phyloP scores from a whole-genome alignment of 352 stramenopile genomes.

The Phytophthora hibernalis region DNA sequence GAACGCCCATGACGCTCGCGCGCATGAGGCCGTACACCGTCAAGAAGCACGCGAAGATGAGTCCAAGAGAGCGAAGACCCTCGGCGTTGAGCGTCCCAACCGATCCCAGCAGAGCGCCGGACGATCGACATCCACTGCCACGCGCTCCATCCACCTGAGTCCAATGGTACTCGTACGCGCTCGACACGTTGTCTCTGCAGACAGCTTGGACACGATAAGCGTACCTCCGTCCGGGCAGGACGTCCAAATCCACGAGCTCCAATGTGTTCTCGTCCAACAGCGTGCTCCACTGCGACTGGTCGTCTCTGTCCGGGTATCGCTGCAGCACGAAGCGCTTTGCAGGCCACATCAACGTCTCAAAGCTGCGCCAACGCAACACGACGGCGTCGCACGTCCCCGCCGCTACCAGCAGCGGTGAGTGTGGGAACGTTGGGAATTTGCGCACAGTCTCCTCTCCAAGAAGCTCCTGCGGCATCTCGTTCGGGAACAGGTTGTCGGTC shows the following conservation, averaged over 20 bases:
- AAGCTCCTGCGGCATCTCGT: conserved; percentile 37
- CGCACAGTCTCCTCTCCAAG: conserved; percentile 31
- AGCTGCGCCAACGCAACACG: conserved; percentile 53
- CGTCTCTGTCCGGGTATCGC: conserved; percentile 44
- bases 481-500: conserved; percentile 27
- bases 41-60: conserved; percentile 65
- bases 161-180: conserved; percentile 57
- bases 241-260: conserved; percentile 40
- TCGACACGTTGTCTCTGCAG: conserved; percentile 43
- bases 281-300: conserved; percentile 47
- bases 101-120: conserved; percentile 24
- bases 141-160: conserved; percentile 17
- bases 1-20: conserved; percentile 55
- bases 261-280: conserved; percentile 48
- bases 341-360: conserved; percentile 51
- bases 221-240: conserved; percentile 44
- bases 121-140: conserved; percentile 13
- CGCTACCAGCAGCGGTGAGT: conserved; percentile 54
- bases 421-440: conserved; percentile 47
- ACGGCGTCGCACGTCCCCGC: conserved; percentile 49
- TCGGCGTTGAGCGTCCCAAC: conserved; percentile 40
- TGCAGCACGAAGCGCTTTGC: conserved; percentile 54
- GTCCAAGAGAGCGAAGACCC: conserved; percentile 47
- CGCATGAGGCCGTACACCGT: conserved; percentile 65
- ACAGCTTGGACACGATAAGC: conserved; percentile 55